Evolutionary conservation across 1,284 basidiomycete species (phyloP), one percentile per base, ranked within the genome.

Genomic region (Ustilago xerochloae): DNA sequence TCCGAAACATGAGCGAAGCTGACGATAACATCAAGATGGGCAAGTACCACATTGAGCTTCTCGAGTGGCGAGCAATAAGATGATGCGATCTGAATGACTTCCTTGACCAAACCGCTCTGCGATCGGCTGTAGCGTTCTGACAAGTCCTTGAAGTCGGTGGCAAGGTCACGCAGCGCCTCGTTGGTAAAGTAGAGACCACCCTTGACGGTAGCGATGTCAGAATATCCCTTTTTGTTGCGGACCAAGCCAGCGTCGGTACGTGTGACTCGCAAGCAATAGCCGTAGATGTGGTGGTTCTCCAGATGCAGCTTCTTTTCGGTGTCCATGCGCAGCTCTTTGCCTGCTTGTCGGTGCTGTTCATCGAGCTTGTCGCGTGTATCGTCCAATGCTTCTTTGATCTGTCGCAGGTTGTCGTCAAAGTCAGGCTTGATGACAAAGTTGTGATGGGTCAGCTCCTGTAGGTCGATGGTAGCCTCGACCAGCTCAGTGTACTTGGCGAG

Each of bases 291-390:
- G 66, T 92, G 93, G 80, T 97, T 96, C 86, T 99, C 97, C 32
- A 99, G 87, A 85, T 98, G 95, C 18, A 99, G 87, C 86, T 98
- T 98, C 87, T 97, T 97, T 82, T 97, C 93, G 1, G 93, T 88
- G 33, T 96, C 94, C n/a, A 99, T 82, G 4, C 88, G 89, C 1
- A 98, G 87, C 53, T 94, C 92, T 7, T 87, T 85, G 7, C 91
- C 92, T 0, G 91, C 91, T 3, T 87, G 81, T 15, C 87, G 86
- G 83, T 98, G 96, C 84, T 97, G 93, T 6, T 88, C 87, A 77
- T 99, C 93, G 16, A 99, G 86, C 1, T 89, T 89, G 81, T 96
- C 93, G 36, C 93, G 89, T 0, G 90, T 89, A 63, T 88, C 87
- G 32, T 88, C 86, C 10, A 99, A 87, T 77, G 90, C 89, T 29